Conservation (phyloP, 768 basidiomycete species). For the Favolaschia claudopus region DNA sequence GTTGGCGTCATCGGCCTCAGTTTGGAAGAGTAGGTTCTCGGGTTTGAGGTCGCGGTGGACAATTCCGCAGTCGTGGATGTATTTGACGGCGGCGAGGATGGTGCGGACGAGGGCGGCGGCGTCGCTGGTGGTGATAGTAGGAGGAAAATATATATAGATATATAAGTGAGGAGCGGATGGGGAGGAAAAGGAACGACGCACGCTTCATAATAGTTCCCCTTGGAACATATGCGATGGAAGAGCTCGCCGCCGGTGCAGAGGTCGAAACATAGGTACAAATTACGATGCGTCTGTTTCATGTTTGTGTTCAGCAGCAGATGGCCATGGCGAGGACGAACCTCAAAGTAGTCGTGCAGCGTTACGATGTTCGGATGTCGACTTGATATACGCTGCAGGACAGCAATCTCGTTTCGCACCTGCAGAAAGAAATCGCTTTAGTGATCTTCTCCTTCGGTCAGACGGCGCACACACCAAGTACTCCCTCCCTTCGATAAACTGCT, state of each 20-base stretch:
- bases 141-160: not conserved
- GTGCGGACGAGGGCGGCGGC: constrained; percentile 89
- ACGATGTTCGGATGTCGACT: constrained; percentile 77
- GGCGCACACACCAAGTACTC: constrained; percentile 86
- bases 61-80: constrained; percentile 91
- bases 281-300: too few species aligned
- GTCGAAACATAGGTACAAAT: too few species aligned
- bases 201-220: constrained; percentile 96
- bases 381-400: constrained; percentile 77
- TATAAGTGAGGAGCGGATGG: too few species aligned
- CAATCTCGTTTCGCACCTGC: constrained; percentile 72
- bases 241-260: constrained; percentile 96
- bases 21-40: constrained; percentile 96
- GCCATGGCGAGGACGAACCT: too few species aligned
- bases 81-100: constrained; percentile 86
- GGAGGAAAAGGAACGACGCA: constrained; percentile 42
- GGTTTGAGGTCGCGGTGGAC: constrained; percentile 98
- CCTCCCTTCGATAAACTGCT: constrained; percentile 95
- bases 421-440: constrained; percentile 53
- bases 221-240: constrained; percentile 98
- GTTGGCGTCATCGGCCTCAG: constrained; percentile 87
- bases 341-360: constrained; percentile 80
- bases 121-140: constrained; percentile 59
- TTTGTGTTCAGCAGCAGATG: too few species aligned
- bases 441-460: not conserved